phyloP scores from a whole-genome alignment of 441 rosid genomes.

The Sinapis alba region DNA sequence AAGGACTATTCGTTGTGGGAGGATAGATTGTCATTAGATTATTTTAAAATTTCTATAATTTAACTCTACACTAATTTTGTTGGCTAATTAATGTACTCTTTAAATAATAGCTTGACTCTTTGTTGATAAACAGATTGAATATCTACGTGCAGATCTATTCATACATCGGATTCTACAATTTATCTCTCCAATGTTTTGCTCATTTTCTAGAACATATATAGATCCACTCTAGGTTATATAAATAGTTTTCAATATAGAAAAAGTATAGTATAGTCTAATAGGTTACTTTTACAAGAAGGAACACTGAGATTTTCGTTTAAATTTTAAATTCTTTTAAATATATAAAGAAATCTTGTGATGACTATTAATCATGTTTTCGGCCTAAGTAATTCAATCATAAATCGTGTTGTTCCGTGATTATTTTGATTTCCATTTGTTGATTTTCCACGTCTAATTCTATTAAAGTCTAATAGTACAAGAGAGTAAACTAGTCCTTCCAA shows the following conservation, averaged over 20 bases:
- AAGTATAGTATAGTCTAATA: neutral
- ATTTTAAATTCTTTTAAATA: no score
- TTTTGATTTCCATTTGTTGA: neutral
- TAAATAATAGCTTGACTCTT: neutral
- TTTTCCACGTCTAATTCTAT: neutral
- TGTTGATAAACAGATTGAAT: neutral
- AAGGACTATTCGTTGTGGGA: slow-evolving; percentile 16
- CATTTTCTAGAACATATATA: neutral
- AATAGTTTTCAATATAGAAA: no score
- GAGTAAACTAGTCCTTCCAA: slow-evolving; percentile 27
- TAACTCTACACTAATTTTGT: neutral
- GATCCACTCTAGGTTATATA: no score
- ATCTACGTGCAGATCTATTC: no score
- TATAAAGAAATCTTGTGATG: neutral
- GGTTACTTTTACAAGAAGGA: neutral
- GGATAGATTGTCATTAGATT: neutral
- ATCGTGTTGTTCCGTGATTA: neutral
- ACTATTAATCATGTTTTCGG: neutral
- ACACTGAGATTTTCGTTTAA: neutral
- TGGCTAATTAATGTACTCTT: neutral
- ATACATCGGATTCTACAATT: neutral
- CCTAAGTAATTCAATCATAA: neutral
- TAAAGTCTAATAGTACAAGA: neutral
- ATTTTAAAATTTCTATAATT: neutral
- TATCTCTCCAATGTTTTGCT: neutral